A percentile compares a stretch with the other conserved stretches of the same genome.
Evolutionary conservation across 2,329 filamentous ascomycete genomes (phyloP).

Genomic region (Diaporthe citri): DNA sequence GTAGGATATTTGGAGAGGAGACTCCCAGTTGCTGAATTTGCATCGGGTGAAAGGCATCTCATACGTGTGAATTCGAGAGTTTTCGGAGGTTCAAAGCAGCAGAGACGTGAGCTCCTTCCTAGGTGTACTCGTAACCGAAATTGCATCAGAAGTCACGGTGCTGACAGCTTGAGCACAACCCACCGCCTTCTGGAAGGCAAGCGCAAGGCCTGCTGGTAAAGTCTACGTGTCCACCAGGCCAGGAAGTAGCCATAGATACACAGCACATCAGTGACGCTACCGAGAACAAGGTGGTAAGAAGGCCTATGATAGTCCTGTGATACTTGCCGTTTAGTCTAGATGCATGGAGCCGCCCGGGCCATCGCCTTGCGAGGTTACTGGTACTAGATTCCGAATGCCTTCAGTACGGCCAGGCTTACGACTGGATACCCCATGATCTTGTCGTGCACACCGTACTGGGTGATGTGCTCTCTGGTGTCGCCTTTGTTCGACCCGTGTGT

Average conservation of each 20-base stretch:
- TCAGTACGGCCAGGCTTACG: slow-evolving; percentile 63
- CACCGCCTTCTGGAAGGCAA: not conserved
- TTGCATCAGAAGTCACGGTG: not conserved
- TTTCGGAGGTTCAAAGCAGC: not conserved
- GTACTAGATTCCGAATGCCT: slow-evolving; percentile 53
- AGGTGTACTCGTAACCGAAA: too few relatives aligned
- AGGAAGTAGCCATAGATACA: not conserved
- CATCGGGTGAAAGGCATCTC: not conserved
- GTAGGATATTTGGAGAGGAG: too few relatives aligned
- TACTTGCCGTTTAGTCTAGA: not conserved
- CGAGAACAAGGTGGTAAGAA: not conserved
- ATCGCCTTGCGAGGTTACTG: not conserved
- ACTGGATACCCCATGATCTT: slow-evolving; percentile 69
- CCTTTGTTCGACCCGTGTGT: slow-evolving; percentile 61
- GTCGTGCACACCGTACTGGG: slow-evolving; percentile 69
- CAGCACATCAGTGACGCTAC: too few relatives aligned
- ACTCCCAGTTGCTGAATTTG: not conserved
- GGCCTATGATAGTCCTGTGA: too few relatives aligned
- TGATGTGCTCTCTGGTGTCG: slow-evolving; percentile 64
- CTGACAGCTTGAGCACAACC: not conserved
- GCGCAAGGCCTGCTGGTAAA: too few relatives aligned
- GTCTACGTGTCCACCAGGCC: not conserved
- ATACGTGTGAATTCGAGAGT: too few relatives aligned
- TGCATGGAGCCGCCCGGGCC: not conserved
- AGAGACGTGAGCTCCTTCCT: not conserved